Evolutionary conservation across 371 early-diverging fungal species (phyloP).

Genomic region (Mucor racemosus): DNA sequence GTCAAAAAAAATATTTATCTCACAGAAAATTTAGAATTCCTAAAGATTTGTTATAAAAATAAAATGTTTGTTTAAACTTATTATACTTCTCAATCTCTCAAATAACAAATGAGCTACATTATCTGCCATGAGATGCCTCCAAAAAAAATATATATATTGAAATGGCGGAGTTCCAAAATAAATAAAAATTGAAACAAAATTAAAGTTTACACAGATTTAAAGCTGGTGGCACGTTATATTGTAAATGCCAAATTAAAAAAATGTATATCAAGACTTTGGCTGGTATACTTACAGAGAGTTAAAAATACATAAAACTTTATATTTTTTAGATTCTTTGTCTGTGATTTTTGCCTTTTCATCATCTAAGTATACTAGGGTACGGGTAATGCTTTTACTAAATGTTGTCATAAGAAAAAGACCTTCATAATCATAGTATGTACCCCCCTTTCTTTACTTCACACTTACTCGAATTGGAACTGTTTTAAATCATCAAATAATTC

Average conservation of each 20-base stretch:
- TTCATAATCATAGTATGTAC: not conserved
- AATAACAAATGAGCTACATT: no score
- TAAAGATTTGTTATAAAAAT: no score
- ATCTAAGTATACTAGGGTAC: not conserved
- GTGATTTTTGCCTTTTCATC: not conserved
- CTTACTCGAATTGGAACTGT: slow-evolving; percentile 6
- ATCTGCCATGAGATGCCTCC: no score
- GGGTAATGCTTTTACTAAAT: not conserved
- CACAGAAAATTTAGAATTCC: no score
- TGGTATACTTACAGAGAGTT: slow-evolving; percentile 1
- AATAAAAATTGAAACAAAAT: no score
- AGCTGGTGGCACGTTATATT: no score
- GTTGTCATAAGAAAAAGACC: not conserved
- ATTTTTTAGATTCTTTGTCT: slow-evolving; percentile 4
- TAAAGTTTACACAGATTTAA: no score
- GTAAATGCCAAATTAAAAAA: slow-evolving; percentile 7
- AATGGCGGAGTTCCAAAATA: no score
- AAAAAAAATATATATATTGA: no score
- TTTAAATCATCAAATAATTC: slow-evolving; percentile 2
- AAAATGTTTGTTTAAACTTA: no score
- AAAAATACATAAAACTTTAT: not conserved
- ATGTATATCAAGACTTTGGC: slow-evolving; percentile 3
- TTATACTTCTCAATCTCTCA: no score
- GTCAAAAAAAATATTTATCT: no score
- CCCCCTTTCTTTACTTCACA: slow-evolving; percentile 1